Conservation (phyloP, 495 filamentous ascomycete species). For the Neurospora sp. region DNA sequence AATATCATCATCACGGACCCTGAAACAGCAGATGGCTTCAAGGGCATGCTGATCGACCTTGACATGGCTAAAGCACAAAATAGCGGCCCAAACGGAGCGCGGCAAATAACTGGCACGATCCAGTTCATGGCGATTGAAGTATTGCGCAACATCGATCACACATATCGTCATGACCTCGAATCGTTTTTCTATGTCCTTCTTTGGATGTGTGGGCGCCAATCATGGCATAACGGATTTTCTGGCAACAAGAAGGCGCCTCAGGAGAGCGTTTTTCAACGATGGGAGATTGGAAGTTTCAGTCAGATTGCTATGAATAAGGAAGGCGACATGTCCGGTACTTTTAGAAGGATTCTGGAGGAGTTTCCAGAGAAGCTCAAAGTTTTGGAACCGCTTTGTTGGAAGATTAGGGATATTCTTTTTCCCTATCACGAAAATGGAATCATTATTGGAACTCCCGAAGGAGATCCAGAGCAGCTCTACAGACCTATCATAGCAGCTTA, state of each 20-base stretch:
- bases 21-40: neutral
- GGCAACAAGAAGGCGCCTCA: too few species aligned
- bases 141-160: constrained; percentile 21
- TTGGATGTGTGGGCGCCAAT: too few species aligned
- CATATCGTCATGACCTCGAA: constrained; percentile 29
- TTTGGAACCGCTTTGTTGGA: neutral
- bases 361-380: too few species aligned
- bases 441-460: neutral
- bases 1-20: constrained; percentile 27
- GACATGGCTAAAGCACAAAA: neutral
- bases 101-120: constrained; percentile 10
- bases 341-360: too few species aligned
- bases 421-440: neutral
- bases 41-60: neutral
- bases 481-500: too few species aligned
- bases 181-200: too few species aligned
- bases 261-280: neutral
- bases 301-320: neutral
- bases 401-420: neutral
- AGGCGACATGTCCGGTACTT: neutral
- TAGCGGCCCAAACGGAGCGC: neutral
- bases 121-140: constrained; percentile 33
- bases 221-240: too few species aligned
- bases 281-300: neutral
- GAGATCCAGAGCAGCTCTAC: too few species aligned